These are phyloP conservation scores for Calonectria leucothoes DNA, from an alignment of 2,329 filamentous ascomycete species.

Conservation along the genomic window DNA sequence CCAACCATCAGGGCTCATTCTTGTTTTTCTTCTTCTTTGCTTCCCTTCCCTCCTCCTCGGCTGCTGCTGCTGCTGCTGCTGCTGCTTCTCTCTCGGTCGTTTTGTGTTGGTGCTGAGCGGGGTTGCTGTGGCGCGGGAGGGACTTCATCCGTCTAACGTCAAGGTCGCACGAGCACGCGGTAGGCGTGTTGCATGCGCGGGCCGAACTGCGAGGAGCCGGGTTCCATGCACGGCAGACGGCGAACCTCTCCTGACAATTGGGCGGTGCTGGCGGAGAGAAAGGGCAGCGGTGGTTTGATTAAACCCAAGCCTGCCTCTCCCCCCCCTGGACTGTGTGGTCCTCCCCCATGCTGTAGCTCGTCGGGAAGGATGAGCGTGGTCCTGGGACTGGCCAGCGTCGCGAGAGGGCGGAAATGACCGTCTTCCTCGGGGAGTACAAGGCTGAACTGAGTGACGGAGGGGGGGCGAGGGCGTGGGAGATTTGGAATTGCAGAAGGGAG, in stretches of 20 bases:
- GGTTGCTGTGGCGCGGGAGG: background rate
- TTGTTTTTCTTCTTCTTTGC: background rate
- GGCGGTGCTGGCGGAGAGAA: background rate
- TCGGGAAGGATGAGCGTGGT: background rate
- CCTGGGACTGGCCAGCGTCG: background rate
- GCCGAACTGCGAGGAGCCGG: background rate
- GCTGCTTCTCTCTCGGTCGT: background rate
- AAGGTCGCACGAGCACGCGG: background rate
- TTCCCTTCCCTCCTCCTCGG: no score
- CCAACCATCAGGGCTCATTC: background rate
- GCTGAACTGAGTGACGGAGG: background rate
- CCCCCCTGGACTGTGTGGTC: background rate
- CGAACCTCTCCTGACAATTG: background rate
- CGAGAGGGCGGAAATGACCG: constrained; percentile 17
- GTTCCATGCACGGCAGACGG: background rate
- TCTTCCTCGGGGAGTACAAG: constrained; percentile 27
- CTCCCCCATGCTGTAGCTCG: background rate
- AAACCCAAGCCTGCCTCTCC: background rate
- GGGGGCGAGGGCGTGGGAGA: background rate
- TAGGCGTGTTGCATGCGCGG: background rate
- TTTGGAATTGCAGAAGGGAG: background rate
- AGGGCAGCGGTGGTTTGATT: background rate
- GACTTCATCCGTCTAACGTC: background rate
- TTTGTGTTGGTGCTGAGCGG: background rate
- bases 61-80: no score